Conservation (phyloP, 306 rosid species). For the Fragaria iinumae region DNA sequence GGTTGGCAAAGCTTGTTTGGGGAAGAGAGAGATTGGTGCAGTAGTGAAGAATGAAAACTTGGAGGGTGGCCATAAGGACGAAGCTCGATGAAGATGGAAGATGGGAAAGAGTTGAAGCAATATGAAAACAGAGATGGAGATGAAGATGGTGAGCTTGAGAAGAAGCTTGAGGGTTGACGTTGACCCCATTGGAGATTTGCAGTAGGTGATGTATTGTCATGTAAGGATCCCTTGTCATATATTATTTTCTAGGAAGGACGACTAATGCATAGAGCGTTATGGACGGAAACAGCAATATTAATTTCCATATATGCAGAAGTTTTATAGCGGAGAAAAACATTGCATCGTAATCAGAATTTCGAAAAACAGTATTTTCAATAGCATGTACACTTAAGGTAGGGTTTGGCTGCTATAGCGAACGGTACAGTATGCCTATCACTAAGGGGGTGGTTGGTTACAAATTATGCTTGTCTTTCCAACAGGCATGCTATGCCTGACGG, state of each 20-base stretch:
- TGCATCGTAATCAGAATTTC: too few relatives aligned
- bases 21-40: slow-evolving; percentile 29
- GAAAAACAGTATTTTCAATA: too few relatives aligned
- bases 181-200: slow-evolving; percentile 15
- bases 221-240: background rate
- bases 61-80: background rate
- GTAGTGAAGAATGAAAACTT: background rate
- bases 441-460: too few relatives aligned
- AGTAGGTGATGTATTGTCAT: background rate
- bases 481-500: too few relatives aligned
- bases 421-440: too few relatives aligned
- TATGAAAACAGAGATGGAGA: background rate
- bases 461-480: too few relatives aligned
- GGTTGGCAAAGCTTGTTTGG: slow-evolving; percentile 62
- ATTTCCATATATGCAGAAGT: background rate
- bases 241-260: background rate
- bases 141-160: background rate
- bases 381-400: too few relatives aligned
- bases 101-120: background rate
- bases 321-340: background rate
- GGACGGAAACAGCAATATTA: background rate
- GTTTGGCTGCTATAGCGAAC: too few relatives aligned
- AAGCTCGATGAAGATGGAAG: background rate
- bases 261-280: background rate
- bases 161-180: background rate